Conservation (phyloP, 352 stramenopile genomes). For the Pythium aquatile region DNA sequence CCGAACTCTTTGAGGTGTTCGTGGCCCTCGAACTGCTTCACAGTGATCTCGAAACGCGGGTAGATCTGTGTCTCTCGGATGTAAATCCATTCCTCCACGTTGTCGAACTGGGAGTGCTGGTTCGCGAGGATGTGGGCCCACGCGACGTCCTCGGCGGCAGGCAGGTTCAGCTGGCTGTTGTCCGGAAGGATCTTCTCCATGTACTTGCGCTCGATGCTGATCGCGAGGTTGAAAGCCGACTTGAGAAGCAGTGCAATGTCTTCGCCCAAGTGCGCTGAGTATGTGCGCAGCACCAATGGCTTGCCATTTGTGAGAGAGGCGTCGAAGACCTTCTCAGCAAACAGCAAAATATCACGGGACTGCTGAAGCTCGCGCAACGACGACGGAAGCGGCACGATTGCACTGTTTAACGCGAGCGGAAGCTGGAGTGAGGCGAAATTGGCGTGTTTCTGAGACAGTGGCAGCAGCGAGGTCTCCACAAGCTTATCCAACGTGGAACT, state of each 20-base stretch:
- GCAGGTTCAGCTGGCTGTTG: slow-evolving; percentile 39
- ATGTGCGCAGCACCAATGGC: slow-evolving; percentile 53
- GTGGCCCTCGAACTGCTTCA: slow-evolving; percentile 52
- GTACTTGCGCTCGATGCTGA: slow-evolving; percentile 84
- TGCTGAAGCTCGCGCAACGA: slow-evolving; percentile 41
- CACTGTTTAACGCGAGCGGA: slow-evolving; percentile 40
- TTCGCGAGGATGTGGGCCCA: slow-evolving; percentile 82
- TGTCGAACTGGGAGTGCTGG: slow-evolving; percentile 82
- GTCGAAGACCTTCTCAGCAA: slow-evolving; percentile 66
- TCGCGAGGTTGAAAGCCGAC: slow-evolving; percentile 78
- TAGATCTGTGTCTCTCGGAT: slow-evolving; percentile 82
- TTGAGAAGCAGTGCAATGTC: slow-evolving; percentile 74
- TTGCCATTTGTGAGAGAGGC: slow-evolving; percentile 62
- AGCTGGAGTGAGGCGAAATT: slow-evolving; percentile 70
- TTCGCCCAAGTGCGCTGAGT: slow-evolving; percentile 41
- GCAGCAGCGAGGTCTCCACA: slow-evolving; percentile 42
- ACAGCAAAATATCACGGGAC: slow-evolving; percentile 48
- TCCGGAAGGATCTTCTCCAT: slow-evolving; percentile 54
- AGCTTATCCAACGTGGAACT: slow-evolving; percentile 35
- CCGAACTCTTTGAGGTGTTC: slow-evolving; percentile 74
- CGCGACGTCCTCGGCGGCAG: slow-evolving; percentile 58
- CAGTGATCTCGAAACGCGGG: slow-evolving; percentile 57
- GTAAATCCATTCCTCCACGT: slow-evolving; percentile 82
- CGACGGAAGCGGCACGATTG: slow-evolving; percentile 35
- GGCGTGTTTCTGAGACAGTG: slow-evolving; percentile 40